phyloP scores from a whole-genome alignment of 1,284 basidiomycete species.

The Heliocybe sulcata region DNA sequence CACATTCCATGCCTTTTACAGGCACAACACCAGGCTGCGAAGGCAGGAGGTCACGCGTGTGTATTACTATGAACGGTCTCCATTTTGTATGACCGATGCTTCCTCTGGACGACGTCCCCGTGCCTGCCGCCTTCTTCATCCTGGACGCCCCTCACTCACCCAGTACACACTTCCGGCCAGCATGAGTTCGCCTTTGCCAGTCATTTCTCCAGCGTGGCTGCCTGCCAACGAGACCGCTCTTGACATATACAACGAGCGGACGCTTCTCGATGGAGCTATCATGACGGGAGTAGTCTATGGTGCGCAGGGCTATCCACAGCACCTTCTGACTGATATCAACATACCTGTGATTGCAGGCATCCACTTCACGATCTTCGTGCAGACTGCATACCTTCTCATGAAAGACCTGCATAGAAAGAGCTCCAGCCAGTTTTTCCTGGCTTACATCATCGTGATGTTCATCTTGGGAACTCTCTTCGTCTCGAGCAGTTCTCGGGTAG shows the following conservation, averaged over 20 bases:
- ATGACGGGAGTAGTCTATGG: background rate
- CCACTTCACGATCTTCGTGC: background rate
- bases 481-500: background rate
- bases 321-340: background rate
- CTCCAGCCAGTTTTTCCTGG: background rate
- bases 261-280: conserved; percentile 28
- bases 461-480: background rate
- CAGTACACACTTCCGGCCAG: too few species aligned
- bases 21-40: too few species aligned
- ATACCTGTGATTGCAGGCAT: background rate
- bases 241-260: conserved; percentile 42
- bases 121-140: too few species aligned
- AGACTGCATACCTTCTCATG: background rate
- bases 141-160: too few species aligned
- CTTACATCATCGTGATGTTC: background rate
- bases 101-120: too few species aligned
- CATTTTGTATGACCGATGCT: too few species aligned
- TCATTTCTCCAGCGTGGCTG: background rate
- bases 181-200: background rate
- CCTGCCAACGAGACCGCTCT: background rate
- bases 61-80: too few species aligned
- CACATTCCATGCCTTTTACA: too few species aligned
- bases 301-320: background rate
- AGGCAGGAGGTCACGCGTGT: too few species aligned
- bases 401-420: background rate